These are phyloP conservation scores for Phialemoniopsis sp. DNA, from an alignment of 2,329 filamentous ascomycete genomes.

Conservation along the genomic window DNA sequence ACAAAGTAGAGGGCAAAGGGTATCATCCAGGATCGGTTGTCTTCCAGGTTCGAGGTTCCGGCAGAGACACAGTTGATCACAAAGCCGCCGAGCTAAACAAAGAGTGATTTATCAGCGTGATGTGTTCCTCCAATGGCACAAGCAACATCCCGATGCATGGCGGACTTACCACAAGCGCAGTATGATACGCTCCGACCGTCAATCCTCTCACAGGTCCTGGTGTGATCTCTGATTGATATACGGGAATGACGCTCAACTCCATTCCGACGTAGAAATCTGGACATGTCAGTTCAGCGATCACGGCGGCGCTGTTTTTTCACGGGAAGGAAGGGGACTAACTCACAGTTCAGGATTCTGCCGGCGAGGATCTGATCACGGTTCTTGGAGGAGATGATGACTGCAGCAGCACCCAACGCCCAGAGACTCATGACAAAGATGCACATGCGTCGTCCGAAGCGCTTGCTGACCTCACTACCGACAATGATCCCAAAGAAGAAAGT, in stretches of 20 bases:
- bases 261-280: conserved; percentile 33
- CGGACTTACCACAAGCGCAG: conserved; percentile 20
- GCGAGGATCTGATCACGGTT: conserved; percentile 24
- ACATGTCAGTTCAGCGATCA: no score
- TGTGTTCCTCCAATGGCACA: no score
- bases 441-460: conserved; percentile 24
- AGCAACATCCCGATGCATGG: no score
- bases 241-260: conserved; percentile 30
- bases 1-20: conserved; percentile 27
- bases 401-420: conserved; percentile 24
- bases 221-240: conserved; percentile 26
- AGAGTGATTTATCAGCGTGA: no score
- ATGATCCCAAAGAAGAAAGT: conserved; percentile 21
- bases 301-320: no score
- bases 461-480: conserved; percentile 19
- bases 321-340: no score
- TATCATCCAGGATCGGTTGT: conserved; percentile 24
- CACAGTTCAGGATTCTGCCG: conserved; percentile 28
- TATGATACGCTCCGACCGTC: conserved; percentile 28
- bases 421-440: conserved; percentile 30
- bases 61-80: conserved; percentile 18
- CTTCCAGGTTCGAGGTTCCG: conserved; percentile 19
- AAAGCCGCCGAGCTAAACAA: no score
- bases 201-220: conserved; percentile 22
- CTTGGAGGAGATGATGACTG: conserved; percentile 23